Evolutionary conservation across 345 rosid species (phyloP).

Genomic region (Eucalyptus melliodora): DNA sequence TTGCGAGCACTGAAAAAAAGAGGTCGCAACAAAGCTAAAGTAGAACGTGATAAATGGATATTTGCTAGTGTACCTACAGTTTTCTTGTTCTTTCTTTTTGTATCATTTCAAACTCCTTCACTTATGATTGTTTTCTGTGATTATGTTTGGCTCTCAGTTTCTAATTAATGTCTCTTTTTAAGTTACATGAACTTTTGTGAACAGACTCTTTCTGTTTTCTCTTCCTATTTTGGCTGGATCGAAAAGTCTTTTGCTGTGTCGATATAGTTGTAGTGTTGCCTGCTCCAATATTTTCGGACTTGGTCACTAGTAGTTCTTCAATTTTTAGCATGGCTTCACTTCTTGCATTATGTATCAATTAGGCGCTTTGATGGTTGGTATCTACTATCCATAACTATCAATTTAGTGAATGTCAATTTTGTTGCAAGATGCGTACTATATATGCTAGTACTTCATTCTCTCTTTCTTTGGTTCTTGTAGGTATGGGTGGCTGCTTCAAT

Average conservation of each 20-base stretch:
- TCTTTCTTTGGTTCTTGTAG: background rate
- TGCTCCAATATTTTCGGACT: background rate
- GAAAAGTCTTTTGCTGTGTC: no score
- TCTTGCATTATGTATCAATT: no score
- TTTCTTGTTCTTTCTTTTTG: no score
- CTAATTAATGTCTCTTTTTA: background rate
- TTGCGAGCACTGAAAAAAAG: no score
- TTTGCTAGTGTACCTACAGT: fast-evolving
- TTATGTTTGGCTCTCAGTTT: no score
- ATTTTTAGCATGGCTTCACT: fast-evolving
- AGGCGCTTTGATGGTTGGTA: background rate
- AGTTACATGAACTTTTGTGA: fast-evolving
- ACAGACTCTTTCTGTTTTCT: background rate
- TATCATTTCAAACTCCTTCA: fast-evolving
- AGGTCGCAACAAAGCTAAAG: no score
- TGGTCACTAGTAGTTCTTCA: background rate
- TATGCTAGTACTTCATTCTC: background rate
- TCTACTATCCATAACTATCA: background rate
- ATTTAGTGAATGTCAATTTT: fast-evolving
- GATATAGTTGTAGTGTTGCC: fast-evolving
- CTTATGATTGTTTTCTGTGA: no score
- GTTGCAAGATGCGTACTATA: background rate
- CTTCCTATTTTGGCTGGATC: no score
- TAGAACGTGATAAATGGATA: no score
- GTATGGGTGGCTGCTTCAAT: background rate